Evolutionary conservation across 176 grass and related monocot genomes (phyloP).

Genomic region (Carex parvula): DNA sequence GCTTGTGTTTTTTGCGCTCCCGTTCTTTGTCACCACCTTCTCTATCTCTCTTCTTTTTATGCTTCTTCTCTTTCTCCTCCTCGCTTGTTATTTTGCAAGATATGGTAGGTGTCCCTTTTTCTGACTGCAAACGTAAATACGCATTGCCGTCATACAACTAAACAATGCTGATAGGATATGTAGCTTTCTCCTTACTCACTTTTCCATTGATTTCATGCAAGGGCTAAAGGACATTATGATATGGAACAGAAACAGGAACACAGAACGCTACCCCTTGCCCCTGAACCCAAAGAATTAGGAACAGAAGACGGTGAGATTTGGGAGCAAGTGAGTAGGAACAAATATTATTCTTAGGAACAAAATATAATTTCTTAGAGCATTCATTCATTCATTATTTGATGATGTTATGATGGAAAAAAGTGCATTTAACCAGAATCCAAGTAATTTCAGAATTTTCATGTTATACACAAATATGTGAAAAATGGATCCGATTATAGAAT

Average conservation of each 20-base stretch:
- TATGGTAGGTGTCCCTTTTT: conserved; percentile 35
- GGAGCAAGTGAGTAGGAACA: neutral
- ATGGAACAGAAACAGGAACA: neutral
- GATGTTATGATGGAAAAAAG: neutral
- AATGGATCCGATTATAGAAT: neutral
- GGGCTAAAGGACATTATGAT: neutral
- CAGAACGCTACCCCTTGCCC: too few relatives aligned
- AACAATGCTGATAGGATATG: neutral
- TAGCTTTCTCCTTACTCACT: neutral
- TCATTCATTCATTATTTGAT: neutral
- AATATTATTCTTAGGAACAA: too few relatives aligned
- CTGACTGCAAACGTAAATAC: conserved; percentile 3
- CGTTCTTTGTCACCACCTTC: conserved; percentile 22
- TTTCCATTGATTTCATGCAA: neutral
- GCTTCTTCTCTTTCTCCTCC: conserved; percentile 29
- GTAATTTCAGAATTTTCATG: neutral
- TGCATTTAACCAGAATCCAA: neutral
- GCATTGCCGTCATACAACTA: neutral
- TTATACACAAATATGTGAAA: neutral
- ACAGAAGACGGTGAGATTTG: neutral
- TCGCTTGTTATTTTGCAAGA: conserved; percentile 25
- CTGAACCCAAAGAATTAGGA: neutral
- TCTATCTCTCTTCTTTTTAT: conserved; percentile 31
- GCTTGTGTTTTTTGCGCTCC: conserved; percentile 32
- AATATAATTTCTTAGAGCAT: neutral